Evolutionary conservation across 768 basidiomycete genomes (phyloP).

Genomic region (Vishniacozyma victoriae): DNA sequence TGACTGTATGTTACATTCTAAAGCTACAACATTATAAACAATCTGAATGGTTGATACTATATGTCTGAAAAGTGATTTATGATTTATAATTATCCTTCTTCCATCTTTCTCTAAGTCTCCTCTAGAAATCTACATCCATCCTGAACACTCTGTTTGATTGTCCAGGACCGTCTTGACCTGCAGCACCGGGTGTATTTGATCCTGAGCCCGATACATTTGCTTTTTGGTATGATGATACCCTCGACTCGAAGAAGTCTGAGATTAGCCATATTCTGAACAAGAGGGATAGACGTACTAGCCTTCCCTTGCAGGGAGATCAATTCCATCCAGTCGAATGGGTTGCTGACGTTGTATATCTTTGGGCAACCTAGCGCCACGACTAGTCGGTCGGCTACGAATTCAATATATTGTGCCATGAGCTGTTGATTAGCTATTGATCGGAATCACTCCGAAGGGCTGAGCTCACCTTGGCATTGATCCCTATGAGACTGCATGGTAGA

Average conservation of each 20-base stretch:
- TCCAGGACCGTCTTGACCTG: constrained; percentile 2
- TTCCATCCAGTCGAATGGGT: constrained; percentile 62
- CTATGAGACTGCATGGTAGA: constrained; percentile 42
- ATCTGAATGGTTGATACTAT: no score
- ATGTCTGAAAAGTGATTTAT: no score
- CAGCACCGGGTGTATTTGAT: constrained; percentile 21
- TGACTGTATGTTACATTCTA: no score
- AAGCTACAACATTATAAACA: no score
- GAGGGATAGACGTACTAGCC: constrained; percentile 50
- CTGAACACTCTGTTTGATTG: constrained; percentile 38
- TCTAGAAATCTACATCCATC: constrained; percentile 49
- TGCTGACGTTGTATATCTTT: constrained; percentile 44
- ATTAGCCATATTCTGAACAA: not conserved
- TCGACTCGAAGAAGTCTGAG: constrained; percentile 86
- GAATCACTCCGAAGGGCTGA: not conserved
- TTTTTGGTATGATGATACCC: constrained; percentile 64
- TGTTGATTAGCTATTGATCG: not conserved
- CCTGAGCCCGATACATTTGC: constrained; percentile 45
- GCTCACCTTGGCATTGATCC: constrained; percentile 41
- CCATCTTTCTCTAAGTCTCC: no score
- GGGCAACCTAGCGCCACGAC: constrained; percentile 42
- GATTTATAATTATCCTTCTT: no score
- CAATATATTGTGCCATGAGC: constrained; percentile 48
- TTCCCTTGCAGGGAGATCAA: constrained; percentile 93
- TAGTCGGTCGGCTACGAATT: constrained; percentile 46